These are phyloP conservation scores for Pleurotus platypus DNA, from an alignment of 768 basidiomycete species.

Conservation along the genomic window DNA sequence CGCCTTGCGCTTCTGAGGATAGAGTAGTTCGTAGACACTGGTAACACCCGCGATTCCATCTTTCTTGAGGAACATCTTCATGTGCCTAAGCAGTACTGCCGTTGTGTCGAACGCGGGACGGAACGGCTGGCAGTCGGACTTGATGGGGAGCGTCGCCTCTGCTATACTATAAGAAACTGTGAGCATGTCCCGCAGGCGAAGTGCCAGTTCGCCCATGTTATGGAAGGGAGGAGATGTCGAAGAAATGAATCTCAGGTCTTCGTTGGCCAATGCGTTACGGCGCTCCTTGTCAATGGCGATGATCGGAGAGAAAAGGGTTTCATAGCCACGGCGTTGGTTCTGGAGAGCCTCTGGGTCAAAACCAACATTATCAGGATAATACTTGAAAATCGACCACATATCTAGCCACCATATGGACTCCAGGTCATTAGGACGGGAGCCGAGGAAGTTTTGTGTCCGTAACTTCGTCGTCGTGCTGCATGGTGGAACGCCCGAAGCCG, in stretches of 20 bases:
- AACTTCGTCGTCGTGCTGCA: background rate
- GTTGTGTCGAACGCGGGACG: no score
- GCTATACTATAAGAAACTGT: background rate
- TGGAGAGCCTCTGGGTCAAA: background rate
- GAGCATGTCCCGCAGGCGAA: background rate
- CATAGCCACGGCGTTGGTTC: background rate
- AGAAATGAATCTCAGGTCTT: background rate
- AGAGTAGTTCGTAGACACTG: no score
- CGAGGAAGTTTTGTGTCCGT: background rate
- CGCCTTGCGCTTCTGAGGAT: no score
- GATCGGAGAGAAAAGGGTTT: background rate
- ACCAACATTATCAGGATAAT: background rate
- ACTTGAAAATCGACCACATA: constrained; percentile 2
- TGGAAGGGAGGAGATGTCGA: background rate
- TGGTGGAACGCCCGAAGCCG: background rate
- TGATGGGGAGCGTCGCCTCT: background rate
- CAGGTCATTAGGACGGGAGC: constrained; percentile 7
- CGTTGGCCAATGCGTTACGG: background rate
- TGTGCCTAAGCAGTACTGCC: no score
- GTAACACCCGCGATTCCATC: no score
- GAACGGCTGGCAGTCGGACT: background rate
- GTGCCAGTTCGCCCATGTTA: background rate
- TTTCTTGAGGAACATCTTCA: no score
- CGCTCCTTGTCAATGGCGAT: background rate
- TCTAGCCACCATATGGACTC: constrained; percentile 16